phyloP scores from a whole-genome alignment of 2,329 filamentous ascomycete species.

The Elsinoe necatrix region DNA sequence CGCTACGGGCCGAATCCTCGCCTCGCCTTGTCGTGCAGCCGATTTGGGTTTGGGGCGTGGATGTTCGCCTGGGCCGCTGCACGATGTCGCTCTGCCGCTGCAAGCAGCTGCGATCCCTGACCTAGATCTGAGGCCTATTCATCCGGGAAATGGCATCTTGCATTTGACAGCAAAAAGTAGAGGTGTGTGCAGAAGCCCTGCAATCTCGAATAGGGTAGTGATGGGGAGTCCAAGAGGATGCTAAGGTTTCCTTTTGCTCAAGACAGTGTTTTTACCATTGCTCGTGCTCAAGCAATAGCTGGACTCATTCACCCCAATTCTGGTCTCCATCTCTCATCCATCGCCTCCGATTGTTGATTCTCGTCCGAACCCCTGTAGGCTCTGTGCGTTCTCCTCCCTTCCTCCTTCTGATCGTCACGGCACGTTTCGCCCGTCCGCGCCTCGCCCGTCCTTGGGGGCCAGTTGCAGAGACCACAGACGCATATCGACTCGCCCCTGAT shows the following conservation, averaged over 20 bases:
- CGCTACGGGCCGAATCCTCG: conserved; percentile 12
- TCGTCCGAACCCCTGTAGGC: conserved; percentile 12
- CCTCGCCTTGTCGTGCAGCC: conserved; percentile 9
- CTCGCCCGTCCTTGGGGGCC: not conserved
- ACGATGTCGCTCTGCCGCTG: conserved; percentile 14
- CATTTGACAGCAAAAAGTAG: conserved; percentile 5
- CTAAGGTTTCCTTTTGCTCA: not conserved
- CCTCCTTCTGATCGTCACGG: conserved; percentile 1
- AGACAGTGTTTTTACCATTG: not conserved
- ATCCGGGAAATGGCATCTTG: conserved; percentile 13
- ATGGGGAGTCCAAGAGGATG: not conserved
- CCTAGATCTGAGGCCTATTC: conserved; percentile 13
- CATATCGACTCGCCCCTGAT: not conserved
- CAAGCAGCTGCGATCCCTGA: conserved; percentile 14
- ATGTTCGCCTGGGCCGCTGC: conserved; percentile 15
- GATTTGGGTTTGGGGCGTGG: conserved; percentile 6
- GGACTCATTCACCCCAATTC: conserved; percentile 7
- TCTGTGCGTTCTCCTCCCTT: conserved; percentile 2
- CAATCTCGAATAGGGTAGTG: conserved; percentile 11
- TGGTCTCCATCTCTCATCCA: conserved; percentile 11
- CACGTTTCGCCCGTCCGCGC: conserved; percentile 13
- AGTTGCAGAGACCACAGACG: not conserved
- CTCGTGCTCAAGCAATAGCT: conserved; percentile 11
- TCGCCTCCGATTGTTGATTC: conserved; percentile 10
- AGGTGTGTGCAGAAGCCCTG: conserved; percentile 1